Evolutionary conservation across 2,329 filamentous ascomycete genomes (phyloP), one percentile per base, ranked within the genome.

Genomic region (Nannizzia gypsea): DNA sequence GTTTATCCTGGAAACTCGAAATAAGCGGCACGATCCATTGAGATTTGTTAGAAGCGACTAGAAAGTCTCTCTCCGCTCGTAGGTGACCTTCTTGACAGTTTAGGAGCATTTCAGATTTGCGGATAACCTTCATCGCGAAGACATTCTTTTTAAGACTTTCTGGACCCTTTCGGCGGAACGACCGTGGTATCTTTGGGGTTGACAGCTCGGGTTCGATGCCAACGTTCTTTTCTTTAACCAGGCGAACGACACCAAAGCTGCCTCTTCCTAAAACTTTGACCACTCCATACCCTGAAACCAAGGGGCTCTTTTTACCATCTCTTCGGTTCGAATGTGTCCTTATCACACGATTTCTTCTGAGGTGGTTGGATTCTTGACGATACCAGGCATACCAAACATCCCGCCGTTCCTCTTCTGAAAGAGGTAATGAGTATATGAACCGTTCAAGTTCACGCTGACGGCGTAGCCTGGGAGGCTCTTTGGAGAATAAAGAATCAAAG

Each of bases 51-150:
- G 90, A 91, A 4, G 87, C 84, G 26, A 96, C 90, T 6, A 99
- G 80, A 64, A 97, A 95, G 67, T 97, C 93, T 64, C 92, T 80
- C 70, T 99, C 92, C 0, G 91, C 92, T 38, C 90, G 84, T 20
- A 99, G 74, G 74, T 97, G 93, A 0, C 89, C 92, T 73, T 97
- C 92, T 74, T 97, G 93, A 63, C 87, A 87, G 62, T 90, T 93
- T 11, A 86, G 84, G 59, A 97, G 80, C 91, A 96, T 97, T 60
- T 90, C 85, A 0, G 89, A 89, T 70, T 99, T 99, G 61, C 88
- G 85, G 65, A 97, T 97, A 34, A 96, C 88, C 71, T 97, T 97
- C 92, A 97, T 96, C 13, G 93, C 93, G 71, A 87, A 97, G 0
- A 96, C 84, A 60, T 87, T 81, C 57, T 79, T 81, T 60, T 67